Conservation (phyloP, 1,284 basidiomycete genomes). For the Rhodotorula sp. region DNA sequence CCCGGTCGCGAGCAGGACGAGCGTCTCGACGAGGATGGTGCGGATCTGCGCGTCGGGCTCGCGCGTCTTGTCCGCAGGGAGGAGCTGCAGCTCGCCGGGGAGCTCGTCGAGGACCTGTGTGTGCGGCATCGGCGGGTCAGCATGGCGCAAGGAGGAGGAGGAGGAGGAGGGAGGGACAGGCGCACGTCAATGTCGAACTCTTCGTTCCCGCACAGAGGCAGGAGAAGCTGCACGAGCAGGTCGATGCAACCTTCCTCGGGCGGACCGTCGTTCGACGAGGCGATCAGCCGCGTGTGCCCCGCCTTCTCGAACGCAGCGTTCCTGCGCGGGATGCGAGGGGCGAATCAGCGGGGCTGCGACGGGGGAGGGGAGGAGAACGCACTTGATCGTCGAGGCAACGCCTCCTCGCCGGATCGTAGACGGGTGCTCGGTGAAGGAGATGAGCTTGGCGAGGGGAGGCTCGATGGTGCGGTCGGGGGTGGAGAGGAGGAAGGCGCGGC, state of each 20-base stretch:
- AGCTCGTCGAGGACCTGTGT: constrained; percentile 83
- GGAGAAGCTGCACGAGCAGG: constrained; percentile 75
- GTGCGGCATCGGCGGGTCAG: neutral
- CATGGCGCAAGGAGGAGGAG: neutral
- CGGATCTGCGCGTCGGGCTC: constrained; percentile 80
- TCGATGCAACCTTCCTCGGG: constrained; percentile 58
- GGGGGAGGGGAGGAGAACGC: constrained; percentile 42
- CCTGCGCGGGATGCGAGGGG: constrained; percentile 53
- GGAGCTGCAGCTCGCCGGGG: constrained; percentile 80
- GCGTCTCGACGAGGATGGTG: constrained; percentile 81
- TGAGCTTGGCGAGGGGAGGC: constrained; percentile 77
- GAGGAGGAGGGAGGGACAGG: constrained; percentile 18
- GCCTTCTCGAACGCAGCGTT: constrained; percentile 73
- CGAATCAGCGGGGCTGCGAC: neutral
- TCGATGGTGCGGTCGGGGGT: constrained; percentile 59
- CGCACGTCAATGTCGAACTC: constrained; percentile 84
- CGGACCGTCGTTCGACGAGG: constrained; percentile 56
- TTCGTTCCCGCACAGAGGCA: constrained; percentile 85
- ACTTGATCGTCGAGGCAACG: constrained; percentile 84
- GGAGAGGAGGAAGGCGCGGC: constrained; percentile 70
- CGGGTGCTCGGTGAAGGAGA: constrained; percentile 83
- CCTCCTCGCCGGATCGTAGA: constrained; percentile 83
- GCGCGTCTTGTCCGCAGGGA: constrained; percentile 78
- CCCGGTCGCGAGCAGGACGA: constrained; percentile 85
- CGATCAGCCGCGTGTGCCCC: constrained; percentile 69